These are phyloP conservation scores for Suhomyces wounanorum DNA, from an alignment of 1,139 yeast species.

Conservation along the genomic window DNA sequence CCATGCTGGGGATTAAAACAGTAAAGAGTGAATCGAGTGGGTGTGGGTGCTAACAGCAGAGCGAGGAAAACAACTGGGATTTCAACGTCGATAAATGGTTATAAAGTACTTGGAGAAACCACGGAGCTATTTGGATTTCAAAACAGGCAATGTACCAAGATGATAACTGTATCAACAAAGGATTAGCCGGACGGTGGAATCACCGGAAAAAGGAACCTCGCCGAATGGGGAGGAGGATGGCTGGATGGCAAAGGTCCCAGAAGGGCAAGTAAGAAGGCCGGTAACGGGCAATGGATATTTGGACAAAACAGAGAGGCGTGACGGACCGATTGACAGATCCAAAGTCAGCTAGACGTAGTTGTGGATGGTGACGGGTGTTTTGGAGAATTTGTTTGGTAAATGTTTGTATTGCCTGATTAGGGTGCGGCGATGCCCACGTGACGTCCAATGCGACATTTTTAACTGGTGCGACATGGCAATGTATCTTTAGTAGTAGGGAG, in stretches of 20 bases:
- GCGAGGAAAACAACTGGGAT: not conserved
- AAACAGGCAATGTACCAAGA: slow-evolving; percentile 4
- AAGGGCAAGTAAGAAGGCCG: not conserved
- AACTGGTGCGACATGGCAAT: not conserved
- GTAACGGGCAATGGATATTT: not conserved
- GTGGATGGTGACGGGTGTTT: slow-evolving; percentile 8
- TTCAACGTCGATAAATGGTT: not conserved
- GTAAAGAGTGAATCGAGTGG: slow-evolving; percentile 6
- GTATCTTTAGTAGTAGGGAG: not conserved
- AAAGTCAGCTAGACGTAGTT: slow-evolving; percentile 2
- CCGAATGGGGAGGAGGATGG: not conserved
- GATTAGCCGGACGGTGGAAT: slow-evolving; percentile 3
- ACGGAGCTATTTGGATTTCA: slow-evolving; percentile 2
- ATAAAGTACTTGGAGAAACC: not conserved
- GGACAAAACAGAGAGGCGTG: slow-evolving; percentile 1
- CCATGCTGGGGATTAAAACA: slow-evolving; percentile 11
- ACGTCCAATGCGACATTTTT: slow-evolving; percentile 1
- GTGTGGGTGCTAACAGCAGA: not conserved
- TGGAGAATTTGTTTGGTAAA: slow-evolving; percentile 12
- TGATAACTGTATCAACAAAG: slow-evolving; percentile 1
- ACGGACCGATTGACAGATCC: slow-evolving; percentile 6
- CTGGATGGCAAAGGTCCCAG: not conserved
- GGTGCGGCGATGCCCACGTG: slow-evolving; percentile 9
- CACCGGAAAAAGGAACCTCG: not conserved
- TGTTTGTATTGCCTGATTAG: slow-evolving; percentile 13